Percentiles rank a stretch among this genome's conserved stretches.
phyloP scores from a whole-genome alignment of 2,329 filamentous ascomycete species.

The Dactylellina parvicollis region DNA sequence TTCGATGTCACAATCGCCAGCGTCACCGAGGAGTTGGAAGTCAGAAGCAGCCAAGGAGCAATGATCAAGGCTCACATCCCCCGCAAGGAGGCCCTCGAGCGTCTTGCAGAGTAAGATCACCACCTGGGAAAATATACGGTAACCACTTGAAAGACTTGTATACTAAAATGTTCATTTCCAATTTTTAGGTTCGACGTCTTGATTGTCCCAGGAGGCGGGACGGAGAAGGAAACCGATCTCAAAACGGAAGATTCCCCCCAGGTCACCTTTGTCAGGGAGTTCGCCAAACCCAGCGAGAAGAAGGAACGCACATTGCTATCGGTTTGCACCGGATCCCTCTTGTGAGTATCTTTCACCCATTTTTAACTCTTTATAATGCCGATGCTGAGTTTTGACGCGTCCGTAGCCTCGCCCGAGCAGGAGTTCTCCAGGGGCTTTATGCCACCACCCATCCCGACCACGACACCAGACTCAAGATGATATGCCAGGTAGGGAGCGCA shows the following conservation, averaged over 20 bases:
- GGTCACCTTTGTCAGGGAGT: slow-evolving; percentile 79
- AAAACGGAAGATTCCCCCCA: slow-evolving; percentile 60
- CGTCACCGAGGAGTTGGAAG: slow-evolving; percentile 61
- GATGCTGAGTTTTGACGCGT: background rate
- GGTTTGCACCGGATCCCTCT: slow-evolving; percentile 80
- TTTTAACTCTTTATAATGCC: background rate
- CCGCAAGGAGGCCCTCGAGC: slow-evolving; percentile 80
- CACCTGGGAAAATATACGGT: background rate
- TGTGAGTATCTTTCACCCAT: slow-evolving; percentile 70
- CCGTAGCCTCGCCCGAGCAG: slow-evolving; percentile 59
- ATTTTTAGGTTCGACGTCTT: slow-evolving; percentile 76
- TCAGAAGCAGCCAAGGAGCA: slow-evolving; percentile 71
- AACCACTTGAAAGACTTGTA: background rate
- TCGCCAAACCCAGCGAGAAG: slow-evolving; percentile 80
- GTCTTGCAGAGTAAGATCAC: slow-evolving; percentile 60
- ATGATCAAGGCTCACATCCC: slow-evolving; percentile 78
- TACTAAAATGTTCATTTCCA: background rate
- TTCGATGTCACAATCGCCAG: slow-evolving; percentile 68
- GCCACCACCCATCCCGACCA: slow-evolving; percentile 85
- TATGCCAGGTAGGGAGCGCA: slow-evolving; percentile 78
- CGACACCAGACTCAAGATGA: slow-evolving; percentile 81
- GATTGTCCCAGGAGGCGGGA: slow-evolving; percentile 77
- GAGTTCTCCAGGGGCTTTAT: slow-evolving; percentile 79
- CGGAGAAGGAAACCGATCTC: slow-evolving; percentile 70
- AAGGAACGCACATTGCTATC: slow-evolving; percentile 84